Evolutionary conservation across 345 rosid genomes (phyloP), one percentile per base, ranked within the genome.

Genomic region (Arabidopsis arenosa): DNA sequence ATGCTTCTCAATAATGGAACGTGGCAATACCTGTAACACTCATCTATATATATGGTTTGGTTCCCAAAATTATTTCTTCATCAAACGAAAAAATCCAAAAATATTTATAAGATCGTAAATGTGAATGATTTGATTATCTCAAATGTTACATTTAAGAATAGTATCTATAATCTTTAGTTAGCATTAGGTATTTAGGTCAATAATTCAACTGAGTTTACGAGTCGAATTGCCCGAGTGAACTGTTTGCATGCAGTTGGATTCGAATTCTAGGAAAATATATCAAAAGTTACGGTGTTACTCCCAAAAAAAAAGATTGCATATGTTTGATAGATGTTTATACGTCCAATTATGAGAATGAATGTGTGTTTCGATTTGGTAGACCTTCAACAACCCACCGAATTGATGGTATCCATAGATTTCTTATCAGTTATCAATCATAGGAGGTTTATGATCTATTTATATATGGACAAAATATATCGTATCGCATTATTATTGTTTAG

Each of bases 1-100:
- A 70, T 77, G 72, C 72, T 39, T 77, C 67, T 70, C 68, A 18
- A 18, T 39, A n/a, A 70, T 36, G 67, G 44, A 70, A 70, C 80
- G 80, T 77, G 80, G 76, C 80, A 9, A 56, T 70, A 47, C 61
- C 61, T 63, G 14, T 63, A 30, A 47, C 80, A 77, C 72, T 70
- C 66, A 45, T 63, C 30, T 23, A 23, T 23, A 23, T 68, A 28
- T 28, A 28, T 68, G 17, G 39, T 60, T 60, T 68, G 67, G 61
- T 67, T 67, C 61, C 37, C 43, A 48, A 66, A 67, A 59, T 59
- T 30, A 28, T 26, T 40, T 43, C 7, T 28, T n/a, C 41, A 32
- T 9, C 45, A 8, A 53, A 53, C 26, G 9, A 21, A 37, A 63
- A 18, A n/a, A 33, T 11, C 21, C 18, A 52, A 41, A 63, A 53